These are phyloP conservation scores for Phoenix dactylifera DNA, from an alignment of 176 grass and related monocot species.

Conservation along the genomic window DNA sequence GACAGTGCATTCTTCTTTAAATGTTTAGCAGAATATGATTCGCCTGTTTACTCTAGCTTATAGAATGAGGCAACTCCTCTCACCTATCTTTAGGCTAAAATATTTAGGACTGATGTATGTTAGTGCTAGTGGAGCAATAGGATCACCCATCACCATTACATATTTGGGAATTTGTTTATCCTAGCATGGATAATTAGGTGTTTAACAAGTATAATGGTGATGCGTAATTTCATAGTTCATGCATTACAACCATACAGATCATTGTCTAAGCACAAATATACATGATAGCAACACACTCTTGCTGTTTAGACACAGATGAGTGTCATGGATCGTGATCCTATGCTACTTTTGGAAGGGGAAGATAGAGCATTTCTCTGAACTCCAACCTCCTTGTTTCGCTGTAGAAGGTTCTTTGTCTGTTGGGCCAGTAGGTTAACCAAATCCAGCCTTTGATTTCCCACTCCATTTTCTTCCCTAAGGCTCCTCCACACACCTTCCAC, in stretches of 20 bases:
- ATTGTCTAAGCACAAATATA: background rate
- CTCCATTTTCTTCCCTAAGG: conserved; percentile 46
- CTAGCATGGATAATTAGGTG: no score
- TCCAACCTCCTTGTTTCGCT: conserved; percentile 62
- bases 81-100: background rate
- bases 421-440: conserved; percentile 90
- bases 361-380: conserved; percentile 57
- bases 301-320: no score
- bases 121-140: no score
- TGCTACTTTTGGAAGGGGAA: conserved; percentile 41
- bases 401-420: conserved; percentile 77
- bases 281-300: background rate
- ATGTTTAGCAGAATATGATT: no score
- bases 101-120: background rate
- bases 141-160: no score
- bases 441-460: conserved; percentile 74
- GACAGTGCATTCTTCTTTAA: no score
- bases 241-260: background rate
- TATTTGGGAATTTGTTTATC: no score
- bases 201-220: background rate
- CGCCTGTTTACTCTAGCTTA: background rate
- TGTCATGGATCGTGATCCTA: background rate
- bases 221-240: background rate
- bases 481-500: conserved; percentile 58
- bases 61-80: background rate